Evolutionary conservation across 345 rosid species (phyloP).

Genomic region (Populus simonii): DNA sequence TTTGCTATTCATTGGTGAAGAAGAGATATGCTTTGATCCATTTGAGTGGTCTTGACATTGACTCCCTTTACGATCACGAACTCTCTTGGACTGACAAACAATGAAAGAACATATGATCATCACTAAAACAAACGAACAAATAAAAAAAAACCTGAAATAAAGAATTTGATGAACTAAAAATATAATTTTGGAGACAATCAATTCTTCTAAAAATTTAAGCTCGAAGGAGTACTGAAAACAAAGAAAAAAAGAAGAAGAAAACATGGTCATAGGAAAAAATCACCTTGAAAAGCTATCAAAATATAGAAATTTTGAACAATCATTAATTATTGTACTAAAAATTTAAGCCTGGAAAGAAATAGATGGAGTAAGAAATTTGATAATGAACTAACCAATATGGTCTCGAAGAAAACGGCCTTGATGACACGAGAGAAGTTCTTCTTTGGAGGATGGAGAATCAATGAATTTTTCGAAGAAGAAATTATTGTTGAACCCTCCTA

Average conservation of each 20-base stretch:
- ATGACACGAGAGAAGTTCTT: constrained; percentile 31
- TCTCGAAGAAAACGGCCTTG: constrained; percentile 36
- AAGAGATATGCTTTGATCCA: constrained; percentile 10
- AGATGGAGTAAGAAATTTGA: neutral
- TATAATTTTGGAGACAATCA: neutral
- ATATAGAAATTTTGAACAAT: neutral
- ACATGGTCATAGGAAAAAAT: neutral
- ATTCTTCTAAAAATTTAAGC: neutral
- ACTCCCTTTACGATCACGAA: constrained; percentile 16
- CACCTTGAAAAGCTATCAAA: neutral
- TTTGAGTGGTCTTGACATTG: constrained; percentile 8
- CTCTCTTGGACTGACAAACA: constrained; percentile 25
- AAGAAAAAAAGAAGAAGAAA: no score
- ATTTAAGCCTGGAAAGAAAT: neutral
- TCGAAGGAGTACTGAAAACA: neutral
- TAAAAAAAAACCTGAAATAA: no score
- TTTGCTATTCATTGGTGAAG: neutral
- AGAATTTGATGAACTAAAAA: no score
- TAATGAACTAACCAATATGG: constrained; percentile 30
- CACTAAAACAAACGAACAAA: neutral
- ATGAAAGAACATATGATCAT: neutral
- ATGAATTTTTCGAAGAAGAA: constrained; percentile 7
- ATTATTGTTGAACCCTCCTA: neutral
- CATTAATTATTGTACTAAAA: neutral
- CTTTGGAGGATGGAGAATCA: constrained; percentile 15